These are phyloP conservation scores for Irpex lacteus DNA, from an alignment of 1,284 basidiomycete species.

Conservation along the genomic window DNA sequence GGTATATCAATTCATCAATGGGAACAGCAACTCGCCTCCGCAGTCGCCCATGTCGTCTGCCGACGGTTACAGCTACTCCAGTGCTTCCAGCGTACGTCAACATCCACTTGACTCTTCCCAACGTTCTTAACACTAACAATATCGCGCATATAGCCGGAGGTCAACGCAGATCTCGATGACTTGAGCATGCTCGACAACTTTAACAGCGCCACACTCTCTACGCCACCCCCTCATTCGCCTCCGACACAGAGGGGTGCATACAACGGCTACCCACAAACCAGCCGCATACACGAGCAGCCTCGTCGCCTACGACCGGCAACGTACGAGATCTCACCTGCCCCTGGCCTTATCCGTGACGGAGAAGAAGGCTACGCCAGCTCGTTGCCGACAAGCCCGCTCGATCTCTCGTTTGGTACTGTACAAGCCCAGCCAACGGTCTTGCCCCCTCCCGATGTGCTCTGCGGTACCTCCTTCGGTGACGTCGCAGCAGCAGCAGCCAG, in stretches of 20 bases:
- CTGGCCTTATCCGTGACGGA: slow-evolving; percentile 24
- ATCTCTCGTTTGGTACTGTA: slow-evolving; percentile 19
- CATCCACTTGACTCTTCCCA: slow-evolving; percentile 15
- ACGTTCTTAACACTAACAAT: neutral
- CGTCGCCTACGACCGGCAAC: slow-evolving; percentile 6
- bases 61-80: slow-evolving; percentile 1
- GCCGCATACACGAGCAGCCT: slow-evolving; percentile 6
- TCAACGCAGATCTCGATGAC: slow-evolving; percentile 16
- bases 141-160: slow-evolving; percentile 15
- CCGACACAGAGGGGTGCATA: neutral
- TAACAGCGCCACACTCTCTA: slow-evolving; percentile 1
- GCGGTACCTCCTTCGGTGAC: neutral
- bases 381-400: slow-evolving; percentile 29
- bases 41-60: neutral
- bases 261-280: slow-evolving; percentile 10
- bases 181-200: slow-evolving; percentile 18
- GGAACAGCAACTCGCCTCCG: neutral
- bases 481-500: neutral
- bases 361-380: slow-evolving; percentile 28
- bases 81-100: neutral
- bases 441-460: neutral
- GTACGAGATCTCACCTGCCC: slow-evolving; percentile 13
- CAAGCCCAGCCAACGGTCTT: slow-evolving; percentile 6
- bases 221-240: slow-evolving; percentile 2
- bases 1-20: neutral